phyloP scores from a whole-genome alignment of 2,329 filamentous ascomycete species.

The Alternaria sp. region DNA sequence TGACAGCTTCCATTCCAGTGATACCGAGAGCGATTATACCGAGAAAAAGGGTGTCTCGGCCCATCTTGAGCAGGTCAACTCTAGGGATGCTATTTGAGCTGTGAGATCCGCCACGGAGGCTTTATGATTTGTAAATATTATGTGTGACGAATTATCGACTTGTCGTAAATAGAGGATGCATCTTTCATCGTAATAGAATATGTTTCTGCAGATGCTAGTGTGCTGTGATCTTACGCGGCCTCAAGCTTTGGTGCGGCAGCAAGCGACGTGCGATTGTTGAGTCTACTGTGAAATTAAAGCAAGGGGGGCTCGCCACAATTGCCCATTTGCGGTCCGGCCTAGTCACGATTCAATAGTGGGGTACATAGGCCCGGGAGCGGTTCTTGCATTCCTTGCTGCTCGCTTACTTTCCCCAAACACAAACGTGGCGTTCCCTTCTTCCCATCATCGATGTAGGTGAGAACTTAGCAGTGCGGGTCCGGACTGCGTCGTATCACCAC shows the following conservation, averaged over 20 bases:
- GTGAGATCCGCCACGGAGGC: not conserved
- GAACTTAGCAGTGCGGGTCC: not conserved
- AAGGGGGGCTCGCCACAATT: not conserved
- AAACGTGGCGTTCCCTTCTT: not conserved
- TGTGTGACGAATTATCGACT: not conserved
- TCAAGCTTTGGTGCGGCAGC: not conserved
- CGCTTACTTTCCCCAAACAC: not conserved
- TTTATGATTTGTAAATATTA: conserved; percentile 6
- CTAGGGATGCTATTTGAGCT: conserved; percentile 14
- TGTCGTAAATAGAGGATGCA: conserved; percentile 1
- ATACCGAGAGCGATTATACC: conserved; percentile 23
- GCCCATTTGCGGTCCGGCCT: not conserved
- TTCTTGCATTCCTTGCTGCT: not conserved
- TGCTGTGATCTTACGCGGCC: not conserved
- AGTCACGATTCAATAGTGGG: not conserved
- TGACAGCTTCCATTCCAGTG: conserved; percentile 28
- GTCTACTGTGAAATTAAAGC: not conserved
- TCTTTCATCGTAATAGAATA: not conserved
- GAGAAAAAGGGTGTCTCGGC: conserved; percentile 34
- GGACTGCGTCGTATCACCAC: not conserved
- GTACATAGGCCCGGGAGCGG: not conserved
- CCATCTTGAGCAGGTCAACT: conserved; percentile 34
- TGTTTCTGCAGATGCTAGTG: not conserved
- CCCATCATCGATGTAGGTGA: not conserved
- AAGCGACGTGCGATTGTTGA: not conserved